These are phyloP conservation scores for Ascochyta rabiei DNA, from an alignment of 2,329 filamentous ascomycete species.

Conservation along the genomic window DNA sequence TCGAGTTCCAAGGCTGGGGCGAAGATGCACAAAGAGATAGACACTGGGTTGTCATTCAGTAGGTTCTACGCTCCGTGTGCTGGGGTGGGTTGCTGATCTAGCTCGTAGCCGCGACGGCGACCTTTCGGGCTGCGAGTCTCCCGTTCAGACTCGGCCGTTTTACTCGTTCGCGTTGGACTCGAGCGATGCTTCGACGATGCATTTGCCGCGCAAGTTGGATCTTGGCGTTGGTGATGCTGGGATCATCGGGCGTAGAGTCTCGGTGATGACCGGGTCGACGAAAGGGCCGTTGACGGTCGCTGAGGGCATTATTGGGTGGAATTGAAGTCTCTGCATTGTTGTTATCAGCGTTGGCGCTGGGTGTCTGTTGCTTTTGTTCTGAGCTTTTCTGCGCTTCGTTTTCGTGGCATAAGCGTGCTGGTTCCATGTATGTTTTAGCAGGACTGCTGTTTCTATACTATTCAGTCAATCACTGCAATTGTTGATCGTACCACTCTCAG, in stretches of 20 bases:
- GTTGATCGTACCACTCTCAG: not conserved
- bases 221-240: constrained; percentile 41
- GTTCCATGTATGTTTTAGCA: not conserved
- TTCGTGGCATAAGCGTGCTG: not conserved
- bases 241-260: constrained; percentile 42
- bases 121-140: constrained; percentile 19
- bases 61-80: not conserved
- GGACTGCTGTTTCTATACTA: not conserved
- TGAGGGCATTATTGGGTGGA: constrained; percentile 46
- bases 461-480: not conserved
- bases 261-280: constrained; percentile 34
- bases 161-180: constrained; percentile 34
- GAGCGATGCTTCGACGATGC: constrained; percentile 6
- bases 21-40: constrained; percentile 6
- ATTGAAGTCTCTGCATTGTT: constrained; percentile 20
- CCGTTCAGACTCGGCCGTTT: constrained; percentile 20
- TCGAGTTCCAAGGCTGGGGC: constrained; percentile 35
- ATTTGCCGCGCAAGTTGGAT: constrained; percentile 32
- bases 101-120: constrained; percentile 39
- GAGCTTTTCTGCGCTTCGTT: not conserved
- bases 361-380: not conserved
- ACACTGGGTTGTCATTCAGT: constrained; percentile 44
- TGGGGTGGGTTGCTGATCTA: not conserved
- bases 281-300: constrained; percentile 30
- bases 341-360: not conserved